Evolutionary conservation across 2,329 filamentous ascomycete genomes (phyloP), one percentile per base, ranked within the genome.

Genomic region (Colletotrichum magnum): DNA sequence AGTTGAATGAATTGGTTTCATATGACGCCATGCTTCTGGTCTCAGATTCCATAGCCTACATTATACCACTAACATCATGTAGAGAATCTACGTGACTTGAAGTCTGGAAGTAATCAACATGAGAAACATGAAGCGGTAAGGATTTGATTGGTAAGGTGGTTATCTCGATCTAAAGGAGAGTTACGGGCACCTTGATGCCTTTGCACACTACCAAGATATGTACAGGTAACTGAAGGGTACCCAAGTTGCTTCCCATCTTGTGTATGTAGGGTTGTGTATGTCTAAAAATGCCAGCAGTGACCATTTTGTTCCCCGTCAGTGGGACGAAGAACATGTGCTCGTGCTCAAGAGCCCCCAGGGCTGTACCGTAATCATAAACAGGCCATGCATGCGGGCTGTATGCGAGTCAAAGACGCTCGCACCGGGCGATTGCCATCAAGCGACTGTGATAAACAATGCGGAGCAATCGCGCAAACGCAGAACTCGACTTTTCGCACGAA

Each of bases 151-250:
- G 7, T 10, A 2, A 4, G 7, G 32, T 36, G 32, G 10, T 10
- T 36, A 3, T 36, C 32, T 36, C 10, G 10, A 3, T 36, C 2
- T 36, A 10, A 10, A 36, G 32, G 32, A 36, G 32, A 36, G 7
- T 36, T 10, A 36, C 7, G 2, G 32, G 32, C 32, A 10, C 10
- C 10, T 36, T 36, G 9, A 36, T 6, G 32, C 32, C 32, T 7
- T 36, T 36, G 3, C 7, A 36, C 9, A 10, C 9, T 36, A 36
- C 32, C 32, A 60, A 60, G 45, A 32, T 32, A 52, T 52, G 28
- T 52, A 52, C 47, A 60, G 58, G 45, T 45, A 26, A 41, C 16
- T 51, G 45, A 59, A 59, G 43, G 57, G 57, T 59, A 59, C 50
- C 45, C 28, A 4, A 10, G 6, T 24, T 28, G 10, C 57, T 26